Conservation (phyloP, 139 green algal genomes). For the Picochlorum sp. region DNA sequence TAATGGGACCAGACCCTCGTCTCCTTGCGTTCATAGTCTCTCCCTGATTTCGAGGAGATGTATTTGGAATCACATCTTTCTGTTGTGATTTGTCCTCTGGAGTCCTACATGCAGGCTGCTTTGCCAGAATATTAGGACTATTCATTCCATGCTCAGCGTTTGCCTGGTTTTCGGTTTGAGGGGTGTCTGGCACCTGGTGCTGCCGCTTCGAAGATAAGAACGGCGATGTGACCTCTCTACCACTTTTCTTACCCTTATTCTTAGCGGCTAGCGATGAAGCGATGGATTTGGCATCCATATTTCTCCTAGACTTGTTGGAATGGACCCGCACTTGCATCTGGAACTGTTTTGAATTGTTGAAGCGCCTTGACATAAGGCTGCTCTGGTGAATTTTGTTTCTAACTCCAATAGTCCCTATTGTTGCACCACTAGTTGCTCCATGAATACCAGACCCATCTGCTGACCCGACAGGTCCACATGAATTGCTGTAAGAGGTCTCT, state of each 20-base stretch:
- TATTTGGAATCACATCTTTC: not conserved
- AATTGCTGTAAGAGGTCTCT: not conserved
- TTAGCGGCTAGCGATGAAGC: not conserved
- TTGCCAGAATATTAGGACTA: no score
- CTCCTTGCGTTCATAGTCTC: not conserved
- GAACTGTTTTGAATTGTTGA: conserved; percentile 2
- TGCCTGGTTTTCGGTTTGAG: no score
- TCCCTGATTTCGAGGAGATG: not conserved
- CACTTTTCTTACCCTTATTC: not conserved
- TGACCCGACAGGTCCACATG: not conserved
- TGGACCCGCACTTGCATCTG: not conserved
- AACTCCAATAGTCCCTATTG: not conserved
- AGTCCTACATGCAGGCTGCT: no score
- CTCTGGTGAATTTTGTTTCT: not conserved
- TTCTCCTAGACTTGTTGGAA: not conserved
- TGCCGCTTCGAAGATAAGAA: no score
- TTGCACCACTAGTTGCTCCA: not conserved
- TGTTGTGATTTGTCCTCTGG: no score
- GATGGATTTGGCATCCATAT: not conserved
- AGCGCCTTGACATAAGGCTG: not conserved
- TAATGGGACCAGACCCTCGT: not conserved
- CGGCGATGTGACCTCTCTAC: no score
- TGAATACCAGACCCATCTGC: conserved; percentile 2
- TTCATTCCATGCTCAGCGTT: no score
- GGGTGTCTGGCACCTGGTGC: no score